These are phyloP conservation scores for Sesbania bispinosa DNA, from an alignment of 306 rosid genomes.

Conservation along the genomic window DNA sequence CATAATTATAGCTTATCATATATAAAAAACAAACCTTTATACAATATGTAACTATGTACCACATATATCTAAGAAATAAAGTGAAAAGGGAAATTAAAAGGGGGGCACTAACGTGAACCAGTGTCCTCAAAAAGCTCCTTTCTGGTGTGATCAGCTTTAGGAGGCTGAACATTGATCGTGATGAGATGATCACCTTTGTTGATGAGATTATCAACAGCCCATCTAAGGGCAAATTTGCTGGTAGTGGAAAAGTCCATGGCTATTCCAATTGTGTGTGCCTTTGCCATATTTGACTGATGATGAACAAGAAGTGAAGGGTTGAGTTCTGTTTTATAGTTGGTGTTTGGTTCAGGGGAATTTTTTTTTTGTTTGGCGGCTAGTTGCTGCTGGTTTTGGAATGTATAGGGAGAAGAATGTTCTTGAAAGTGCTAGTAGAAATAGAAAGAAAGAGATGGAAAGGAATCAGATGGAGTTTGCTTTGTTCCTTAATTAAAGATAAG, in stretches of 20 bases:
- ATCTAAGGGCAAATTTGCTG: slow-evolving; percentile 70
- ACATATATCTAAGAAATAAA: neutral
- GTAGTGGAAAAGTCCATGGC: slow-evolving; percentile 74
- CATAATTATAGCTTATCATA: neutral
- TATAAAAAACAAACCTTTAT: too few species aligned
- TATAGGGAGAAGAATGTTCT: slow-evolving; percentile 12
- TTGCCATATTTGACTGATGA: slow-evolving; percentile 26
- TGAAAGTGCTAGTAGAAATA: slow-evolving; percentile 15
- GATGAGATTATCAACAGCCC: slow-evolving; percentile 62
- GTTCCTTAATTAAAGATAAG: slow-evolving; percentile 14
- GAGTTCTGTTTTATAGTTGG: neutral
- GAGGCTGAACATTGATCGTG: slow-evolving; percentile 63
- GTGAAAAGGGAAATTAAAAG: neutral
- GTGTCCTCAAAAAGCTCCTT: slow-evolving; percentile 60
- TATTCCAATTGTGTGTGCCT: slow-evolving; percentile 50
- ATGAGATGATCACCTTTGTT: slow-evolving; percentile 47
- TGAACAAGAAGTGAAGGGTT: neutral
- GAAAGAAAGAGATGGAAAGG: neutral
- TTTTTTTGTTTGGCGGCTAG: neutral
- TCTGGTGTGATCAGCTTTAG: slow-evolving; percentile 50
- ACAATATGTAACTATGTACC: neutral
- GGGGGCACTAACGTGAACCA: slow-evolving; percentile 53
- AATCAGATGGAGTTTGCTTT: neutral
- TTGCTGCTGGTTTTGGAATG: neutral
- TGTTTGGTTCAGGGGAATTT: neutral